A percentile compares a stretch with the other conserved stretches of the same genome.
These are phyloP conservation scores for Coniosporium tulheliwenetii DNA, from an alignment of 2,329 filamentous ascomycete genomes.

Conservation along the genomic window DNA sequence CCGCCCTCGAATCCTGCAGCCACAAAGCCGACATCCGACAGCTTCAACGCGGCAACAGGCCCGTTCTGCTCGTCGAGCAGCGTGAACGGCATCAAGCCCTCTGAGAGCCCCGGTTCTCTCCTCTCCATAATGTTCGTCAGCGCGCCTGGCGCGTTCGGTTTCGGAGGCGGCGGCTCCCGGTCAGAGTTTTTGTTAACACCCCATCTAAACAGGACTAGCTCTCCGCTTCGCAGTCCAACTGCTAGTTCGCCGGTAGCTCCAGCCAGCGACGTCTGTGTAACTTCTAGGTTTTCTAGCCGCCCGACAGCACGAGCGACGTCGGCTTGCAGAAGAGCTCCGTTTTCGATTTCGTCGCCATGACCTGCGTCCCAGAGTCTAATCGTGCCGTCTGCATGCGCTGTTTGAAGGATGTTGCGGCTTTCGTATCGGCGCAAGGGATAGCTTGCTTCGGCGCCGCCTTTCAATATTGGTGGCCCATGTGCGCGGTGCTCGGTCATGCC, in stretches of 20 bases:
- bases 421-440: constrained; percentile 64
- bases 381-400: constrained; percentile 79
- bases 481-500: constrained; percentile 74
- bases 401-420: constrained; percentile 68
- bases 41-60: constrained; percentile 59
- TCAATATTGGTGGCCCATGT: constrained; percentile 61
- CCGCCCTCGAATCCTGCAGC: constrained; percentile 76
- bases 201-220: constrained; percentile 78
- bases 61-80: constrained; percentile 76
- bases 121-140: constrained; percentile 61
- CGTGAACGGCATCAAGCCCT: constrained; percentile 65
- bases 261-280: constrained; percentile 67
- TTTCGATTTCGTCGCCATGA: constrained; percentile 86
- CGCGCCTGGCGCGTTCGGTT: constrained; percentile 30
- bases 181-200: constrained; percentile 63
- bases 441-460: constrained; percentile 60
- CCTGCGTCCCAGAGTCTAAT: constrained; percentile 89
- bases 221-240: constrained; percentile 67
- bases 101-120: constrained; percentile 56
- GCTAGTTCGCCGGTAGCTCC: constrained; percentile 72
- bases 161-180: constrained; percentile 36
- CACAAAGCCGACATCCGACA: constrained; percentile 88
- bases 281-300: constrained; percentile 59
- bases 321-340: constrained; percentile 63
- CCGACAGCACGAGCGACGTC: constrained; percentile 73